Percentiles rank a stretch among this genome's conserved stretches.
phyloP scores from a whole-genome alignment of 2,329 filamentous ascomycete genomes.

The Emergomyces orientalis region DNA sequence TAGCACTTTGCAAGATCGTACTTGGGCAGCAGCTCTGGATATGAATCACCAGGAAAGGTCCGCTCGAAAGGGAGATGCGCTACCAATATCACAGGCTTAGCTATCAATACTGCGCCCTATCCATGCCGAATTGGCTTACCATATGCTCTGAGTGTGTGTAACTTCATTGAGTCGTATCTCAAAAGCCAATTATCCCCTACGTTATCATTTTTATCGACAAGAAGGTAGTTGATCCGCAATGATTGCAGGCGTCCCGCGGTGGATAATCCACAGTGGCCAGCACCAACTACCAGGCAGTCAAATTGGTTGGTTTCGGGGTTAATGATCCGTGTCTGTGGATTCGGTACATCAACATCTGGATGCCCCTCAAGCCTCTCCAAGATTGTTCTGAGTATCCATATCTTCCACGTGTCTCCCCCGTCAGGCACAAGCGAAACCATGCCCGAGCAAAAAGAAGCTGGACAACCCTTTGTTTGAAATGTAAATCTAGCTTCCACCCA shows the following conservation, averaged over 20 bases:
- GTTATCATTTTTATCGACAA: conserved; percentile 36
- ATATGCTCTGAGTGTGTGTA: conserved; percentile 16
- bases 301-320: conserved; percentile 11
- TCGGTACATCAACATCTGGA: conserved; percentile 17
- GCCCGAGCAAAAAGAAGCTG: conserved; percentile 15
- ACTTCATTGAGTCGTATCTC: conserved; percentile 38
- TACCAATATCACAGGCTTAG: neutral
- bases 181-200: conserved; percentile 41
- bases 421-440: conserved; percentile 17
- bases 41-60: conserved; percentile 18
- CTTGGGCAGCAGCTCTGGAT: conserved; percentile 19
- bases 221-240: conserved; percentile 34
- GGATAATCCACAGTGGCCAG: conserved; percentile 39
- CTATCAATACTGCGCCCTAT: neutral
- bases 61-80: conserved; percentile 23
- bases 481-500: conserved; percentile 19
- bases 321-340: conserved; percentile 2
- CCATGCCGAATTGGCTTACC: neutral
- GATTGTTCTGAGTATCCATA: conserved; percentile 22
- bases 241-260: conserved; percentile 38
- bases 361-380: conserved; percentile 19
- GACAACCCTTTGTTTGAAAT: conserved; percentile 13
- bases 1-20: conserved; percentile 19
- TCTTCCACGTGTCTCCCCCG: conserved; percentile 18
- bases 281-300: conserved; percentile 30